Percentiles rank a stretch among this genome's conserved stretches.
Evolutionary conservation across 2,329 filamentous ascomycete genomes (phyloP).

Genomic region (Pseudogymnoascus sp.): DNA sequence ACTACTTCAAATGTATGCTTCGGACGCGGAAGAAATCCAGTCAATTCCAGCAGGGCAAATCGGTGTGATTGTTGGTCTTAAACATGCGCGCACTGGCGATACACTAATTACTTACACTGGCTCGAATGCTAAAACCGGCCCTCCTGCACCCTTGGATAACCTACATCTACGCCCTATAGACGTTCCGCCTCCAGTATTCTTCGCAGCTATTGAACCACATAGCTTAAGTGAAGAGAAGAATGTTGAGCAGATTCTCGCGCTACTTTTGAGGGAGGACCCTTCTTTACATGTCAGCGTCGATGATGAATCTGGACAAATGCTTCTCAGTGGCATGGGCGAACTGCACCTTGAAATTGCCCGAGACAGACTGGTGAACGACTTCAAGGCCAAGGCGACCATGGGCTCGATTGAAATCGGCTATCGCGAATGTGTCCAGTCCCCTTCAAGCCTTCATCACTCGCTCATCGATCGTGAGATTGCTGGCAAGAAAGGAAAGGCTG

Average conservation of each 20-base stretch:
- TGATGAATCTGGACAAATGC: slow-evolving; percentile 85
- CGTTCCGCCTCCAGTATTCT: slow-evolving; percentile 90
- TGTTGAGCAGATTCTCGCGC: slow-evolving; percentile 65
- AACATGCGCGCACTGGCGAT: slow-evolving; percentile 86
- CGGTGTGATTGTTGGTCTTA: slow-evolving; percentile 83
- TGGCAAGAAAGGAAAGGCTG: slow-evolving; percentile 69
- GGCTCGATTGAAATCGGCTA: slow-evolving; percentile 94
- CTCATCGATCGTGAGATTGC: slow-evolving; percentile 73
- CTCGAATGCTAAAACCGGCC: slow-evolving; percentile 49
- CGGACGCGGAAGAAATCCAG: slow-evolving; percentile 75
- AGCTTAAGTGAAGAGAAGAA: slow-evolving; percentile 71
- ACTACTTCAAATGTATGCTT: slow-evolving; percentile 82
- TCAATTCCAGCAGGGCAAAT: slow-evolving; percentile 82
- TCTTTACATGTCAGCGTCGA: slow-evolving; percentile 79
- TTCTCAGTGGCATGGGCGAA: slow-evolving; percentile 92
- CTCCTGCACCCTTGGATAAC: slow-evolving; percentile 59
- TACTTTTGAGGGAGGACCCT: slow-evolving; percentile 84
- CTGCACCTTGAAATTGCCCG: slow-evolving; percentile 89
- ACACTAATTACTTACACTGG: slow-evolving; percentile 71
- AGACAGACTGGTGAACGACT: slow-evolving; percentile 78
- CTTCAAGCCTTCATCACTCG: slow-evolving; percentile 48
- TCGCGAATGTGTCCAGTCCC: slow-evolving; percentile 64
- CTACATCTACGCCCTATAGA: slow-evolving; percentile 81
- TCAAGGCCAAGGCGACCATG: slow-evolving; percentile 78
- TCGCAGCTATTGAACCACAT: slow-evolving; percentile 82